These are phyloP conservation scores for Aleurites moluccanus DNA, from an alignment of 441 rosid species.

Conservation along the genomic window DNA sequence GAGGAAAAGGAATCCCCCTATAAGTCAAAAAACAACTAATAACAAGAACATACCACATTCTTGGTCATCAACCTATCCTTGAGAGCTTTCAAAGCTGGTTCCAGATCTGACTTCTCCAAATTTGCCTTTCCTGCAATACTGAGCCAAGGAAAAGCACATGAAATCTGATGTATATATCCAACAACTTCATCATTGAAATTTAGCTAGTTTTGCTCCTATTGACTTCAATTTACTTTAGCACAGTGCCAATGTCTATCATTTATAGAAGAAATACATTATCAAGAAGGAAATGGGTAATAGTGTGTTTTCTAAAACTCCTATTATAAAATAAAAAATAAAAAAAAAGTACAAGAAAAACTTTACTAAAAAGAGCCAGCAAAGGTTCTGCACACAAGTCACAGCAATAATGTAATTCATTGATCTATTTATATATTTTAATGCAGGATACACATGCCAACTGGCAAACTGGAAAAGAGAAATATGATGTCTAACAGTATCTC, in stretches of 20 bases:
- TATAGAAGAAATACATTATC: neutral
- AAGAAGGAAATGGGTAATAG: neutral
- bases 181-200: neutral
- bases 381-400: too few relatives aligned
- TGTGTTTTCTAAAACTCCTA: too few relatives aligned
- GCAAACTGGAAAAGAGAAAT: neutral
- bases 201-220: neutral
- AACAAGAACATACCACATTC: constrained; percentile 76
- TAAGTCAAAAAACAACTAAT: neutral
- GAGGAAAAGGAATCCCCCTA: neutral
- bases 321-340: too few relatives aligned
- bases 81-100: constrained; percentile 90
- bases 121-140: constrained; percentile 98
- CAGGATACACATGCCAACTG: neutral
- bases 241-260: neutral
- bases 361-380: neutral
- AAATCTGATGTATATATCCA: neutral
- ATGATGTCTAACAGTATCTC: neutral
- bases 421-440: neutral
- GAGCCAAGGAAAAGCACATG: constrained; percentile 30
- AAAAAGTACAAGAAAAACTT: neutral
- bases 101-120: constrained; percentile 87
- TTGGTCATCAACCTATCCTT: constrained; percentile 98
- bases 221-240: neutral
- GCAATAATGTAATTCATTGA: neutral